phyloP scores from a whole-genome alignment of 2,329 filamentous ascomycete species.

The Aspergillus niger region DNA sequence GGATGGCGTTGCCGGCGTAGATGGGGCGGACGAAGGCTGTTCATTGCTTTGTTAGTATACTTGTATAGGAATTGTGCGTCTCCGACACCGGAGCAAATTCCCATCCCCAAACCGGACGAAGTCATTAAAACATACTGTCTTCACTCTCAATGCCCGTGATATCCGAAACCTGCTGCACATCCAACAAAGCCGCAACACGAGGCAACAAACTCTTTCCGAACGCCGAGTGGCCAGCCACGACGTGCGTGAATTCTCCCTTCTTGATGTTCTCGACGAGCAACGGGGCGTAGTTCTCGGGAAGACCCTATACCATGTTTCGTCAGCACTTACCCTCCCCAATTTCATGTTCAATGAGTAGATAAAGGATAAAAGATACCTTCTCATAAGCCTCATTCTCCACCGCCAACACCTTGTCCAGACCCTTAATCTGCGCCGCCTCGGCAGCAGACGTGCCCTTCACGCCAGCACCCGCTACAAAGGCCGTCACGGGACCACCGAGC shows the following conservation, averaged over 20 bases:
- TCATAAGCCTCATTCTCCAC: constrained; percentile 91
- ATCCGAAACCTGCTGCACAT: constrained; percentile 91
- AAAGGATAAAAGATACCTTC: constrained; percentile 60
- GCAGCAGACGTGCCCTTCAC: constrained; percentile 72
- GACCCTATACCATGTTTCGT: constrained; percentile 59
- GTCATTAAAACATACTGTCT: constrained; percentile 61
- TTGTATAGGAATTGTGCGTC: background rate
- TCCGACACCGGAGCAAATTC: constrained; percentile 7
- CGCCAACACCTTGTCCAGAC: constrained; percentile 86
- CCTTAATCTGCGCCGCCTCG: constrained; percentile 84
- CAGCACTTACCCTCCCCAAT: constrained; percentile 5
- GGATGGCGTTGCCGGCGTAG: constrained; percentile 95
- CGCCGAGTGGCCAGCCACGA: constrained; percentile 86
- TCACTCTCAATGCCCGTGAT: constrained; percentile 84
- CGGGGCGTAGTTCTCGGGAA: constrained; percentile 93
- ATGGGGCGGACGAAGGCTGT: constrained; percentile 88
- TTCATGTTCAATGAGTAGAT: background rate
- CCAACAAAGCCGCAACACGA: constrained; percentile 84
- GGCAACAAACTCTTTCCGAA: constrained; percentile 97
- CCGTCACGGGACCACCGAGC: constrained; percentile 81
- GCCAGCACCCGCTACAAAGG: constrained; percentile 79
- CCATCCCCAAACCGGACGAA: background rate
- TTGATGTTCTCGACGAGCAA: constrained; percentile 95
- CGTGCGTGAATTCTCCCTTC: constrained; percentile 89
- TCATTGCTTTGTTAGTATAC: background rate